Conservation (phyloP, 495 filamentous ascomycete genomes). For the Cercophora samala region DNA sequence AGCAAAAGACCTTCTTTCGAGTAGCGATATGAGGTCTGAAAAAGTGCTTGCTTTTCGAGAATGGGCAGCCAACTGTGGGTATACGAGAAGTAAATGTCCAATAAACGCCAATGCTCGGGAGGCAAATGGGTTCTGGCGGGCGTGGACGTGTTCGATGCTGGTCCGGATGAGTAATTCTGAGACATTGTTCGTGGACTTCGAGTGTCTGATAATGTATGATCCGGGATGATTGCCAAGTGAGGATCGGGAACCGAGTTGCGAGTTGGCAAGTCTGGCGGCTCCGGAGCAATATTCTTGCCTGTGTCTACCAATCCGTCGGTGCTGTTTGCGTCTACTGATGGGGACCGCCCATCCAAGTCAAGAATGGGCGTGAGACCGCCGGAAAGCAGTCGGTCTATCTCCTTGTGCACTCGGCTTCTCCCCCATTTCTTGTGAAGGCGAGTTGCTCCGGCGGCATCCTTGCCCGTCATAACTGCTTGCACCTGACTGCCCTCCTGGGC, state of each 20-base stretch:
- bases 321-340: conserved; percentile 38
- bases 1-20: conserved; percentile 33
- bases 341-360: conserved; percentile 31
- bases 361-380: conserved; percentile 33
- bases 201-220: neutral
- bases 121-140: conserved; percentile 33
- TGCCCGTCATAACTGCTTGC: conserved; percentile 37
- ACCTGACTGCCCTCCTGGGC: conserved; percentile 26
- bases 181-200: conserved; percentile 12
- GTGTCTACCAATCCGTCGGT: conserved; percentile 11
- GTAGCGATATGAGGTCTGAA: conserved; percentile 45
- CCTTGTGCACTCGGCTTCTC: conserved; percentile 49
- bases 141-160: neutral
- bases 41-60: conserved; percentile 64
- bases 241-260: neutral
- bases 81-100: conserved; percentile 70
- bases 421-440: conserved; percentile 58
- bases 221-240: neutral
- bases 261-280: neutral
- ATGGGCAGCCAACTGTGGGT: conserved; percentile 74
- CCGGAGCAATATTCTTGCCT: neutral
- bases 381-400: conserved; percentile 56
- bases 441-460: conserved; percentile 50
- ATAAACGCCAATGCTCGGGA: conserved; percentile 61
- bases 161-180: conserved; percentile 7